A percentile compares a stretch with the other conserved stretches of the same genome.
Conservation (phyloP, 352 stramenopile genomes). For the Pythium utonaiense region DNA sequence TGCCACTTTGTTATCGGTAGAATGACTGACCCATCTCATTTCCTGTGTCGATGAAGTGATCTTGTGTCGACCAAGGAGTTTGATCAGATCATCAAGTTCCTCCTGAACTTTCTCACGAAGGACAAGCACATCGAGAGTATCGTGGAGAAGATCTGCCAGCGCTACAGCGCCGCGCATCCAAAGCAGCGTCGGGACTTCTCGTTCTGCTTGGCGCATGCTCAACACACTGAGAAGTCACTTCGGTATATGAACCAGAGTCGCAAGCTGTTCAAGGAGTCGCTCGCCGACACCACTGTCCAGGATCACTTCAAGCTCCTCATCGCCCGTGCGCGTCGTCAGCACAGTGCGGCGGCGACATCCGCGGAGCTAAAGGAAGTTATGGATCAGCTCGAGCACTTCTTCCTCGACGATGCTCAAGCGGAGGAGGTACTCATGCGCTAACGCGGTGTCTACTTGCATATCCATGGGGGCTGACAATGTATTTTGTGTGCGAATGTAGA, state of each 20-base stretch:
- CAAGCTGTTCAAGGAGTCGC: conserved; percentile 89
- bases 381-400: conserved; percentile 64
- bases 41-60: conserved; percentile 29
- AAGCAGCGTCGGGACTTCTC: conserved; percentile 86
- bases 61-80: conserved; percentile 89
- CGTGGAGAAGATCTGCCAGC: conserved; percentile 92
- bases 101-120: conserved; percentile 97
- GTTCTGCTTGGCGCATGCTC: conserved; percentile 93
- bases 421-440: no score
- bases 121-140: conserved; percentile 89
- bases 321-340: conserved; percentile 43
- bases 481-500: conserved; percentile 7
- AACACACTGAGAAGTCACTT: conserved; percentile 93
- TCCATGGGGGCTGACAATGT: neutral
- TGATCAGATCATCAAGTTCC: conserved; percentile 92
- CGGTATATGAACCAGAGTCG: conserved; percentile 89
- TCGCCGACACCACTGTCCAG: conserved; percentile 90
- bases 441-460: no score
- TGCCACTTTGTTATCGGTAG: conserved; percentile 1
- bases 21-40: neutral
- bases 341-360: conserved; percentile 32
- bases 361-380: conserved; percentile 73
- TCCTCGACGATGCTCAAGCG: conserved; percentile 21
- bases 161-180: conserved; percentile 85
- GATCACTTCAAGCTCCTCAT: conserved; percentile 89